Evolutionary conservation across 805 yeast species (phyloP).

Genomic region (Candida manassasensis): DNA sequence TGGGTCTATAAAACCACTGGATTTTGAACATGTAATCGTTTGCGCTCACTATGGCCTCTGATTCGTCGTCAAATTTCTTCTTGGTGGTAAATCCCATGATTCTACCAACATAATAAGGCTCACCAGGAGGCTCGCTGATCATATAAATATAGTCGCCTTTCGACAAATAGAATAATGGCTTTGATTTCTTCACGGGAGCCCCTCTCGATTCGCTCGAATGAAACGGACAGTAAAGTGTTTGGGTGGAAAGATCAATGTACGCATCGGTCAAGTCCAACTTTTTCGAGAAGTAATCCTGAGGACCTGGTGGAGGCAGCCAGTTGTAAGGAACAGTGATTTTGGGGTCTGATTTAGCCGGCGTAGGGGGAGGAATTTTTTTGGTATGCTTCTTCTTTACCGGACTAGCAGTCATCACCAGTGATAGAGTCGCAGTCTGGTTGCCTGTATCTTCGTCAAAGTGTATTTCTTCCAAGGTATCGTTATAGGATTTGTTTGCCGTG

Average conservation of each 20-base stretch:
- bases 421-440: neutral
- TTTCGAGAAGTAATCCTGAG: constrained; percentile 39
- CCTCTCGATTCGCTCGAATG: constrained; percentile 11
- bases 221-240: constrained; percentile 35
- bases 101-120: constrained; percentile 86
- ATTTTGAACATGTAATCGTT: constrained; percentile 58
- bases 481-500: constrained; percentile 31
- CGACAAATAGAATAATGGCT: constrained; percentile 28
- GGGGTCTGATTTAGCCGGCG: constrained; percentile 2
- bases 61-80: constrained; percentile 7
- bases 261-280: constrained; percentile 40
- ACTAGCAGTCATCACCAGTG: constrained; percentile 1
- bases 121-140: constrained; percentile 90
- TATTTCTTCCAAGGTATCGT: constrained; percentile 26
- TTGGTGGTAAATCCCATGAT: constrained; percentile 59
- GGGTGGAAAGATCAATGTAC: constrained; percentile 32
- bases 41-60: constrained; percentile 36
- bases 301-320: constrained; percentile 45
- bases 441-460: constrained; percentile 16
- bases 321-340: constrained; percentile 34
- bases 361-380: constrained; percentile 5
- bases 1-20: constrained; percentile 89
- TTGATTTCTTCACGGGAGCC: constrained; percentile 6
- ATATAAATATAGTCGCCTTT: constrained; percentile 72
- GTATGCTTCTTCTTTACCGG: constrained; percentile 4